phyloP scores from a whole-genome alignment of 2,329 filamentous ascomycete species.

The Aquanectria penicillioides region DNA sequence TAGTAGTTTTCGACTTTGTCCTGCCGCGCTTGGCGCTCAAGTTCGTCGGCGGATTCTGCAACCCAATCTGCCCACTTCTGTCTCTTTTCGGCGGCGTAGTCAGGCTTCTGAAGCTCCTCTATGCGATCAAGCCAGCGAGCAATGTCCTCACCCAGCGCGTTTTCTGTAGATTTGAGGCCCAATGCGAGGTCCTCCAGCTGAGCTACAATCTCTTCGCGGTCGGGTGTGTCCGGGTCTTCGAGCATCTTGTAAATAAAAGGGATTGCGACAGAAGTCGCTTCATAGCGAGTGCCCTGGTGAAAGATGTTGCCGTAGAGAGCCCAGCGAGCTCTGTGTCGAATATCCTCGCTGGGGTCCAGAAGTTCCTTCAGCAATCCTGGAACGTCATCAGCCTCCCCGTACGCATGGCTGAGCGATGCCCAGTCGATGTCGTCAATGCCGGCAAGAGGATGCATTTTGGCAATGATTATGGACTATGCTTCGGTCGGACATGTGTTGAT shows the following conservation, averaged over 20 bases:
- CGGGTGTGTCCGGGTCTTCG: neutral
- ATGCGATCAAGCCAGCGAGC: neutral
- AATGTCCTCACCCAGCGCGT: neutral
- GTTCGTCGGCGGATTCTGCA: neutral
- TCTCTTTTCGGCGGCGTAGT: neutral
- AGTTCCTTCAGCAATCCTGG: neutral
- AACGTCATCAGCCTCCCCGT: conserved; percentile 4
- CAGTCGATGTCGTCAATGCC: conserved; percentile 6
- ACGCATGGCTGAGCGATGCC: conserved; percentile 5
- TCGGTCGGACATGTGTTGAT: no score
- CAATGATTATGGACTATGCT: no score
- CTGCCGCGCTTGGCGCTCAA: neutral
- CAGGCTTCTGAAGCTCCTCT: neutral
- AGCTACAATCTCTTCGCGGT: neutral
- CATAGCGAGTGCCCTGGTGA: conserved; percentile 9
- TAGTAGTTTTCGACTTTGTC: neutral
- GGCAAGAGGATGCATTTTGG: conserved; percentile 4
- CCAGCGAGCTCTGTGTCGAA: neutral
- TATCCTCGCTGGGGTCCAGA: neutral
- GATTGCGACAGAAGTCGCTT: neutral
- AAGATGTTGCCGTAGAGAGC: neutral
- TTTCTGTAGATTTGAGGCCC: neutral
- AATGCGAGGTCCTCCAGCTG: neutral
- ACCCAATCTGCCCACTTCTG: neutral
- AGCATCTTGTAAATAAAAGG: conserved; percentile 10